These are phyloP conservation scores for Pestalotiopsis sp. DNA, from an alignment of 2,329 filamentous ascomycete species.

Conservation along the genomic window DNA sequence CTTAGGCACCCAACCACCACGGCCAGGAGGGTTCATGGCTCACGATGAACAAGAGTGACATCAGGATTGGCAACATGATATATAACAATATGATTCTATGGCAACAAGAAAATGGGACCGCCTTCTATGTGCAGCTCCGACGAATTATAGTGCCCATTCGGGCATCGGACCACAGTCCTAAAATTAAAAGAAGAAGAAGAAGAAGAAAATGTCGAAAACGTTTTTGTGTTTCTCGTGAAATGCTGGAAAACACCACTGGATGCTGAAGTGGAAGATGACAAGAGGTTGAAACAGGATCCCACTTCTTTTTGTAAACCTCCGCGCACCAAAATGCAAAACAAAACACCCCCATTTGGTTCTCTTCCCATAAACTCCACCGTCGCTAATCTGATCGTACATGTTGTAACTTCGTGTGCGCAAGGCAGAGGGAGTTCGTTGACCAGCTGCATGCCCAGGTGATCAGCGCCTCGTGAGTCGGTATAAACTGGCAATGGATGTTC, in stretches of 20 bases:
- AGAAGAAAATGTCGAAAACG: not conserved
- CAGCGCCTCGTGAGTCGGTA: too few relatives aligned
- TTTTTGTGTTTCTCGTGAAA: not conserved
- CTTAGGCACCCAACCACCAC: too few relatives aligned
- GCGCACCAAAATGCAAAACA: not conserved
- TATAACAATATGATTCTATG: not conserved
- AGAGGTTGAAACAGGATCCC: not conserved
- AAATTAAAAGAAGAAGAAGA: too few relatives aligned
- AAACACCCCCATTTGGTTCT: not conserved
- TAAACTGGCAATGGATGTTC: too few relatives aligned
- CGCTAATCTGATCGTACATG: not conserved
- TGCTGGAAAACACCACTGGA: not conserved
- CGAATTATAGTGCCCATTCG: not conserved
- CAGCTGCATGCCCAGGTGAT: too few relatives aligned
- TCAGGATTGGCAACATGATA: not conserved
- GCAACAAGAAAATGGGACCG: not conserved
- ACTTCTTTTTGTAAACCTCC: not conserved
- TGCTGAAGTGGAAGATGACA: not conserved
- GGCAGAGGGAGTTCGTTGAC: too few relatives aligned
- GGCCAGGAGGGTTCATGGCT: not conserved
- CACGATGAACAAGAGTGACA: not conserved
- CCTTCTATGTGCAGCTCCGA: conserved; percentile 5
- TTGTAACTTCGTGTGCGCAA: not conserved
- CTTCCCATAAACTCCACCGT: not conserved
- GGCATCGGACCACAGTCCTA: not conserved